Conservation (phyloP, 768 basidiomycete species). For the Terana coerulea region DNA sequence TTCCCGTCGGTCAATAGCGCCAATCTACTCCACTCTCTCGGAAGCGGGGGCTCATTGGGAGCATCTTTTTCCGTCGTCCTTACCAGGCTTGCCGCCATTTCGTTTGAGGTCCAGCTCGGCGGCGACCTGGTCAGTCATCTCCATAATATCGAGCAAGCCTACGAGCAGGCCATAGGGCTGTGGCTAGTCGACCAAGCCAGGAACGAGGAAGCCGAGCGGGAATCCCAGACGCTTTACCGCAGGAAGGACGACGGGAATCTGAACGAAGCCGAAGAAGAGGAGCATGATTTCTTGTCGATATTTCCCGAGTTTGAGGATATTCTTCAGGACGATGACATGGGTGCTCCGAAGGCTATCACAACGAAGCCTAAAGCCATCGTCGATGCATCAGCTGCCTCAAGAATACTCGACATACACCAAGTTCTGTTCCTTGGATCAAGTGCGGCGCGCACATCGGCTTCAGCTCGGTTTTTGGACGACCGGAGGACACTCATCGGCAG, state of each 20-base stretch:
- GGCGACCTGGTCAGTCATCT: slow-evolving; percentile 30
- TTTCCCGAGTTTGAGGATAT: slow-evolving; percentile 83
- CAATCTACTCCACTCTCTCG: slow-evolving; percentile 28
- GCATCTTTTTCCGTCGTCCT: slow-evolving; percentile 37
- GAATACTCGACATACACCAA: slow-evolving; percentile 47
- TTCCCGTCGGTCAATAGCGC: slow-evolving; percentile 55
- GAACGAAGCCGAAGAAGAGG: slow-evolving; percentile 74
- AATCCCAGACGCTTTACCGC: slow-evolving; percentile 75
- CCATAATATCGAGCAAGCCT: slow-evolving; percentile 42
- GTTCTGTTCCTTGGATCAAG: slow-evolving; percentile 29
- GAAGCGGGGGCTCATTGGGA: slow-evolving; percentile 14
- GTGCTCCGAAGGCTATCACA: not conserved
- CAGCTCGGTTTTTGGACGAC: slow-evolving; percentile 11
- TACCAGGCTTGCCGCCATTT: slow-evolving; percentile 44
- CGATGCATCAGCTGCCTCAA: slow-evolving; percentile 30
- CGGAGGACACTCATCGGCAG: slow-evolving; percentile 13
- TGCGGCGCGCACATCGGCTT: not conserved
- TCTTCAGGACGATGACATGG: slow-evolving; percentile 31
- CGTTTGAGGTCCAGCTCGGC: slow-evolving; percentile 42
- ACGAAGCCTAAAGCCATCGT: slow-evolving; percentile 23
- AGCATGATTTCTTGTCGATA: slow-evolving; percentile 74
- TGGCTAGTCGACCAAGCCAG: slow-evolving; percentile 82
- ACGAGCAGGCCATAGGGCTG: slow-evolving; percentile 70
- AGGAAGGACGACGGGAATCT: slow-evolving; percentile 44
- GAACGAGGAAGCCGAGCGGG: slow-evolving; percentile 58